Conservation (phyloP, 2,329 filamentous ascomycete genomes). For the Leptographium flavum region DNA sequence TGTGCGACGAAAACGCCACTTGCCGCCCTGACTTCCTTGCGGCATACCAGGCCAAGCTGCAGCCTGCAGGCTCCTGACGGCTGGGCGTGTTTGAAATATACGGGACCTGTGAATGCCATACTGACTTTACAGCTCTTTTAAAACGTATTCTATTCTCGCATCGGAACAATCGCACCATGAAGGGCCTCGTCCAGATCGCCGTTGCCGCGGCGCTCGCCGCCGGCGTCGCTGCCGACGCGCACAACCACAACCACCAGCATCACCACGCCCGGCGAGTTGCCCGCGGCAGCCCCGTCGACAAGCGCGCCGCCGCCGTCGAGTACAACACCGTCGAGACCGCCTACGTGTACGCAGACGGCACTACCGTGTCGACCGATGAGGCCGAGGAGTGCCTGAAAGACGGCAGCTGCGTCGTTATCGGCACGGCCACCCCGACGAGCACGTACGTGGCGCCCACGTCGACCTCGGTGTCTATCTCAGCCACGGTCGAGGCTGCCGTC, state of each 20-base stretch:
- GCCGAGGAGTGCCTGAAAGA: slow-evolving; percentile 59
- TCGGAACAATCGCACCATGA: slow-evolving; percentile 24
- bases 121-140: no score
- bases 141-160: no score
- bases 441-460: slow-evolving; percentile 18
- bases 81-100: no score
- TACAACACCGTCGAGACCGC: slow-evolving; percentile 26
- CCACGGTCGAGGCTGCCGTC: slow-evolving; percentile 22
- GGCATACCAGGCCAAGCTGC: no score
- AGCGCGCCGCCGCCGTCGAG: slow-evolving; percentile 31
- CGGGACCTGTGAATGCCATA: no score
- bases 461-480: slow-evolving; percentile 14
- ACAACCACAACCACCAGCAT: slow-evolving; percentile 45
- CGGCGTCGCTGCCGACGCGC: slow-evolving; percentile 35
- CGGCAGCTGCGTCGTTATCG: slow-evolving; percentile 54
- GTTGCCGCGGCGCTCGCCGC: slow-evolving; percentile 37
- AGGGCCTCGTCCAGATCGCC: slow-evolving; percentile 32
- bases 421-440: slow-evolving; percentile 30
- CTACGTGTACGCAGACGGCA: slow-evolving; percentile 53
- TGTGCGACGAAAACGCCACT: neutral
- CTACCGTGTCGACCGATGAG: slow-evolving; percentile 44
- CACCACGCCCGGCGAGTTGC: slow-evolving; percentile 13
- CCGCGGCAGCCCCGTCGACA: slow-evolving; percentile 22
- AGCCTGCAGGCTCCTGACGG: no score
- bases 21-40: no score